Evolutionary conservation across 257 asterid genomes (phyloP).

Genomic region (Ilex asprella): DNA sequence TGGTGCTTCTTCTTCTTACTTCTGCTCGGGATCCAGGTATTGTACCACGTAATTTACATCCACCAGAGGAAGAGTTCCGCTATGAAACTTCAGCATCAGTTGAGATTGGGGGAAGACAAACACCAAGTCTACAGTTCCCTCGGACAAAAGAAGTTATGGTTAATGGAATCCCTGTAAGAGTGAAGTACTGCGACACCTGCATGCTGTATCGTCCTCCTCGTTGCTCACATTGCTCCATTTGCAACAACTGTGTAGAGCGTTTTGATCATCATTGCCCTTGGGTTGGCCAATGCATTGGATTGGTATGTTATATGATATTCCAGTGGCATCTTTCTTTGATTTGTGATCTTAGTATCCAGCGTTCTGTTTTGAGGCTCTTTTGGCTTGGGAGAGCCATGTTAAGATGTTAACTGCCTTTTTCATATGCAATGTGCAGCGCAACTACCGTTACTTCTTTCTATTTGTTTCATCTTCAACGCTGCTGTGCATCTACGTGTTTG

Average conservation of each 20-base stretch:
- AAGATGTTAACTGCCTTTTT: slow-evolving; percentile 13
- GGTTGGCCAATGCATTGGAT: slow-evolving; percentile 98
- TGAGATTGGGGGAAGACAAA: slow-evolving; percentile 90
- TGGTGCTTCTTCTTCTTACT: slow-evolving; percentile 69
- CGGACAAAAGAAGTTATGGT: slow-evolving; percentile 95
- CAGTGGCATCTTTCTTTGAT: slow-evolving; percentile 1
- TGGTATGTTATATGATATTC: slow-evolving; percentile 42
- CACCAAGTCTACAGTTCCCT: slow-evolving; percentile 93
- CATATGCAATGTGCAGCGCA: slow-evolving; percentile 82
- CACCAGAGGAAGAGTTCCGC: slow-evolving; percentile 94
- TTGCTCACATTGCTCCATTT: slow-evolving; percentile 97
- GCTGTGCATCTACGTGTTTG: slow-evolving; percentile 87
- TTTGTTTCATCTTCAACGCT: slow-evolving; percentile 85
- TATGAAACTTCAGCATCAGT: slow-evolving; percentile 61
- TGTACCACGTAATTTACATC: slow-evolving; percentile 91
- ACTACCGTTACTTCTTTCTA: slow-evolving; percentile 91
- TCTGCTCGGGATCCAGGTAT: slow-evolving; percentile 98
- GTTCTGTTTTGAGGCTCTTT: background rate
- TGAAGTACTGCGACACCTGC: slow-evolving; percentile 96
- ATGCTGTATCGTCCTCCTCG: slow-evolving; percentile 99
- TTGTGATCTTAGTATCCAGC: background rate
- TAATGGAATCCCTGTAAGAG: slow-evolving; percentile 84
- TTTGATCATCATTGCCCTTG: slow-evolving; percentile 99
- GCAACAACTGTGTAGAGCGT: slow-evolving; percentile 94
- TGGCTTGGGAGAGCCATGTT: background rate